A percentile compares a stretch with the other conserved stretches of the same genome.
Conservation (phyloP, 139 green algal genomes). For the Tetratostichococcus sp. region DNA sequence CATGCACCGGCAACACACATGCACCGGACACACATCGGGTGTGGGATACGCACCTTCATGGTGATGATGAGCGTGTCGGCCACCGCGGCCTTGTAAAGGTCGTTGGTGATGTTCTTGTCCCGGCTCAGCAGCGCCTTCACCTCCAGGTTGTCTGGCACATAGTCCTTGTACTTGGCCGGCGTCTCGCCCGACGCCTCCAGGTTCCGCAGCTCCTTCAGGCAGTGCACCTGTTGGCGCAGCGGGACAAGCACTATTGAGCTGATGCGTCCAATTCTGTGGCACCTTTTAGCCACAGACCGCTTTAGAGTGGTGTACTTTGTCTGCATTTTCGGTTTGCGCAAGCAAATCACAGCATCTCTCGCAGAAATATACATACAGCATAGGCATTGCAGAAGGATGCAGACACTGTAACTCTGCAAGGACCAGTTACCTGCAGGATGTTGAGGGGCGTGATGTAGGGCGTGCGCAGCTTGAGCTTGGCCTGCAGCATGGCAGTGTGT, state of each 20-base stretch:
- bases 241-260: too few species aligned
- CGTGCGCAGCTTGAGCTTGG: constrained; percentile 80
- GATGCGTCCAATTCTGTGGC: too few species aligned
- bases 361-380: too few species aligned
- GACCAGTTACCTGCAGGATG: constrained; percentile 92
- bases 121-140: constrained; percentile 29
- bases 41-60: constrained; percentile 20
- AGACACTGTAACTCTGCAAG: too few species aligned
- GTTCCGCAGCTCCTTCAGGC: constrained; percentile 37
- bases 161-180: constrained; percentile 16
- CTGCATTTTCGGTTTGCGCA: too few species aligned
- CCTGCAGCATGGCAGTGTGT: constrained; percentile 69
- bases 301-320: too few species aligned
- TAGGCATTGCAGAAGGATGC: too few species aligned
- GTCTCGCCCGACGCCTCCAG: constrained; percentile 28
- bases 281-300: too few species aligned
- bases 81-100: constrained; percentile 32
- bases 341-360: too few species aligned
- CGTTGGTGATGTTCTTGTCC: constrained; percentile 10
- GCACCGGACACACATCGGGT: too few species aligned
- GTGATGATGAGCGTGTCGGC: constrained; percentile 47
- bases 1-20: constrained; percentile 47
- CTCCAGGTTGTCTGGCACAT: constrained; percentile 18
- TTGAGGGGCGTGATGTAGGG: constrained; percentile 93
- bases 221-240: constrained; percentile 27